Percentiles rank a stretch among this genome's conserved stretches.
These are phyloP conservation scores for Xerocomus nothofagi DNA, from an alignment of 1,284 basidiomycete species.

Conservation along the genomic window DNA sequence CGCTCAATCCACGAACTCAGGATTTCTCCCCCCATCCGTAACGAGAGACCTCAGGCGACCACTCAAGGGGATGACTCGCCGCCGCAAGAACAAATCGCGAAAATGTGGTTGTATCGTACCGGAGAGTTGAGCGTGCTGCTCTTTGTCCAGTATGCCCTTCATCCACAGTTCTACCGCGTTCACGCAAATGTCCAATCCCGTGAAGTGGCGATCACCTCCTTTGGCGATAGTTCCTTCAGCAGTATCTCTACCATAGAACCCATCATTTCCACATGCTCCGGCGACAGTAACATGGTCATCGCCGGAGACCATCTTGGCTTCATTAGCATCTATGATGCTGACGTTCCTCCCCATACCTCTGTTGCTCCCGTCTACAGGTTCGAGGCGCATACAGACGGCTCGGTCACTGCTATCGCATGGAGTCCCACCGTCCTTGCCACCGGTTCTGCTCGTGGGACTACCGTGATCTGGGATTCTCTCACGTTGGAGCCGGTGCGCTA, in stretches of 20 bases:
- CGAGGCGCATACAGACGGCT: slow-evolving; percentile 58
- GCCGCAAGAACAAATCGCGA: slow-evolving; percentile 13
- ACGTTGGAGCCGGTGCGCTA: slow-evolving; percentile 55
- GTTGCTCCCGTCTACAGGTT: slow-evolving; percentile 47
- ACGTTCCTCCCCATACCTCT: slow-evolving; percentile 11
- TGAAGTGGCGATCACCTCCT: slow-evolving; percentile 40
- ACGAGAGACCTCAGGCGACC: slow-evolving; percentile 20
- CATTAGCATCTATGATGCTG: slow-evolving; percentile 53
- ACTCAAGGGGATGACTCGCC: background rate
- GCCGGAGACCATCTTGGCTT: slow-evolving; percentile 60
- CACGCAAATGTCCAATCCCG: slow-evolving; percentile 36
- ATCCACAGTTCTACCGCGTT: slow-evolving; percentile 49
- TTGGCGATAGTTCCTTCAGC: slow-evolving; percentile 55
- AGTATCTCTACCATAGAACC: slow-evolving; percentile 47
- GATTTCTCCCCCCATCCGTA: slow-evolving; percentile 30
- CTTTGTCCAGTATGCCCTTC: slow-evolving; percentile 47
- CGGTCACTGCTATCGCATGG: slow-evolving; percentile 63
- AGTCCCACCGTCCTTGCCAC: slow-evolving; percentile 58
- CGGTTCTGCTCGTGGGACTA: slow-evolving; percentile 63
- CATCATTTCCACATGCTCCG: slow-evolving; percentile 40
- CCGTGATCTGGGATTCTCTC: slow-evolving; percentile 67
- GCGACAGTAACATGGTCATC: slow-evolving; percentile 51
- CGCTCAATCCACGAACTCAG: slow-evolving; percentile 24
- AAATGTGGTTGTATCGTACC: slow-evolving; percentile 18
- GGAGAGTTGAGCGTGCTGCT: slow-evolving; percentile 19